phyloP scores from a whole-genome alignment of 2,329 filamentous ascomycete genomes.

The Ophiostoma montium region DNA sequence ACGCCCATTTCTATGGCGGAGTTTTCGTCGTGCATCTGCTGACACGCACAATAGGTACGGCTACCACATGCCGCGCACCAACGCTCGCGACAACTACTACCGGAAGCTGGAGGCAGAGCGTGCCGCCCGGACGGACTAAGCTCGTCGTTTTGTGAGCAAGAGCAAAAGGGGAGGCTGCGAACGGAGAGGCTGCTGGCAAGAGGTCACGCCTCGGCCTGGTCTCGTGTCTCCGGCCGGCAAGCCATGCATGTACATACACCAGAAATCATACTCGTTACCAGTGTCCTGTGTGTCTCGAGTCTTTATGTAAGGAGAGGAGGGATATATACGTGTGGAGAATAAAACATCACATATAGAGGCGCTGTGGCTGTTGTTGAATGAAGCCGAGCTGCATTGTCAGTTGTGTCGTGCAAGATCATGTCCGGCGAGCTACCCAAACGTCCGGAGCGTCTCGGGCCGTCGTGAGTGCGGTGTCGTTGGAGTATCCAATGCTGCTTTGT shows the following conservation, averaged over 20 bases:
- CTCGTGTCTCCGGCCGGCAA: neutral
- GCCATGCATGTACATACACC: slow-evolving; percentile 8
- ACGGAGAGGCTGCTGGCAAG: neutral
- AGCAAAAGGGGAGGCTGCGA: neutral
- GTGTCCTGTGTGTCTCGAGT: neutral
- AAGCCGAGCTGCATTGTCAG: too few relatives aligned
- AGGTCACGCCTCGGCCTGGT: neutral
- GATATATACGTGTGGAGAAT: neutral
- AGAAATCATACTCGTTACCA: neutral
- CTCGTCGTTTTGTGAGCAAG: neutral
- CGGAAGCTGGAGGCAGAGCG: slow-evolving; percentile 43
- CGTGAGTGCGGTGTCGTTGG: too few relatives aligned
- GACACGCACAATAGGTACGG: slow-evolving; percentile 36
- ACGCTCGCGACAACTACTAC: slow-evolving; percentile 45
- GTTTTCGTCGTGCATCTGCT: neutral
- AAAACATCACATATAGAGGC: neutral
- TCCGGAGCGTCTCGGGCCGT: too few relatives aligned
- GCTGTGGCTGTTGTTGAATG: too few relatives aligned
- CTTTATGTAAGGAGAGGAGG: neutral
- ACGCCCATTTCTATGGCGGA: too few relatives aligned
- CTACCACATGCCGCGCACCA: slow-evolving; percentile 46
- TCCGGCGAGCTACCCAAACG: too few relatives aligned
- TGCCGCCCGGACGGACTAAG: slow-evolving; percentile 19
- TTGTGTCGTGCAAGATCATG: too few relatives aligned
- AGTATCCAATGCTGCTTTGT: too few relatives aligned